Evolutionary conservation across 1,284 basidiomycete genomes (phyloP).

Genomic region (Ustilago loliicola): DNA sequence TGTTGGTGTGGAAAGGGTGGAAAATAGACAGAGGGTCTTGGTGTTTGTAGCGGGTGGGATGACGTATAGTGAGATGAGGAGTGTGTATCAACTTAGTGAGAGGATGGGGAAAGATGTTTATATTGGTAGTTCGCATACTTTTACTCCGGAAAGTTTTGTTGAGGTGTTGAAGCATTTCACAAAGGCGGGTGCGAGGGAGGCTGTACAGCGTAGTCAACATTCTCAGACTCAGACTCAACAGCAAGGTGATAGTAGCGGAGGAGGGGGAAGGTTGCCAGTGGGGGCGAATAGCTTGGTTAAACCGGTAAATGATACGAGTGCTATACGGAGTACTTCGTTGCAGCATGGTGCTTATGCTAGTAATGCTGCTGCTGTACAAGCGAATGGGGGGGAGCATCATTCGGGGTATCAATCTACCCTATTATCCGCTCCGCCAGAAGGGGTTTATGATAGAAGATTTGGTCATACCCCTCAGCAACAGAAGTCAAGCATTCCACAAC

Average conservation of each 20-base stretch:
- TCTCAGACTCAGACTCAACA: conserved; percentile 12
- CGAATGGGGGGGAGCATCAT: background rate
- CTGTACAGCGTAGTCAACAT: conserved; percentile 11
- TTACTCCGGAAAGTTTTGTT: conserved; percentile 86
- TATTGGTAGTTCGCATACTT: conserved; percentile 90
- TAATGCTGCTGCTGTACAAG: background rate
- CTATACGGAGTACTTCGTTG: conserved; percentile 36
- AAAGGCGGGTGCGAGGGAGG: conserved; percentile 49
- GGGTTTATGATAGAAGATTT: conserved; percentile 34
- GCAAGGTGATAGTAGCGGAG: background rate
- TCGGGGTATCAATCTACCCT: background rate
- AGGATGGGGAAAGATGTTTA: conserved; percentile 87
- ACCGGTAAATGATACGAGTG: conserved; percentile 53
- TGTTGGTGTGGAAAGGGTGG: conserved; percentile 61
- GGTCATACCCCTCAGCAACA: no score
- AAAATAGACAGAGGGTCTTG: conserved; percentile 84
- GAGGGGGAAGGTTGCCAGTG: conserved; percentile 20
- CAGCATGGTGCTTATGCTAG: conserved; percentile 28
- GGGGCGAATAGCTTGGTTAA: conserved; percentile 41
- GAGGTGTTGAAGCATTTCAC: conserved; percentile 80
- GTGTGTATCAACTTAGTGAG: conserved; percentile 84
- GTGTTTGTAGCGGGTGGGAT: conserved; percentile 95
- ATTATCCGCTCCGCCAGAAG: no score
- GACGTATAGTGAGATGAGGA: conserved; percentile 94
- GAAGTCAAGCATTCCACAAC: background rate